Evolutionary conservation across 2,329 filamentous ascomycete species (phyloP), one percentile per base, ranked within the genome.

Genomic region (Remersonia thermophila): DNA sequence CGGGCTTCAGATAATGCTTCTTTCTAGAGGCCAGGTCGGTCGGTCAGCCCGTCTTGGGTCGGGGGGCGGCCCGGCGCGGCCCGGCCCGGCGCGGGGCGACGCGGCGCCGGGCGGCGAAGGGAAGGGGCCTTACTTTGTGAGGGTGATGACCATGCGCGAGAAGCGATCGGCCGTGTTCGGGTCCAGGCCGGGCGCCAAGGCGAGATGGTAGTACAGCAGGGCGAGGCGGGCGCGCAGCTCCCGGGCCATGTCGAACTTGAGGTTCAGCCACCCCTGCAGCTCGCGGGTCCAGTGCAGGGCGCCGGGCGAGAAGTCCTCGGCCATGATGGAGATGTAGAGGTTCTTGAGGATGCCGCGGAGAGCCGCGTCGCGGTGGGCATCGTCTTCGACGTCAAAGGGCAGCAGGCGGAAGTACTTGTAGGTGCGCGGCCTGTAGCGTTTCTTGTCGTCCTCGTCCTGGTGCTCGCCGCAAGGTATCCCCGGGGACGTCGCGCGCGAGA

Each of bases 211-310:
- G 63, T 95, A 98, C 27, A 98, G 69, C 61, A 80, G 83, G 20
- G 91, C 83, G 20, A 98, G 73, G 58, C 76, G 84, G 33, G 86
- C 77, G 39, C 93, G 73, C 47, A 87, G 77, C 55, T 81, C 79
- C 50, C 83, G 77, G 32, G 85, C 84, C 55, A 94, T 85, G 62
- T 98, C 89, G 55, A 98, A 98, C 67, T 98, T 98, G 59, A 98
- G 76, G 36, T 81, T 83, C 47, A 98, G 69, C 91, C 93, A 98
- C 59, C 82, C 84, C 54, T 87, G 77, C 32, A 98, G 78, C 71
- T 98, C 91, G 48, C 89, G 78, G 12, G 91, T 95, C 91, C 91
- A 98, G 60, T 98, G 89, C 42, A 94, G 69, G 18, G 89, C 91
- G 25, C 91, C 91, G 0, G 89, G 84, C 16, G 82, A 80, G 59